Evolutionary conservation across 2,329 filamentous ascomycete species (phyloP).

Genomic region (Onygenales sp.): DNA sequence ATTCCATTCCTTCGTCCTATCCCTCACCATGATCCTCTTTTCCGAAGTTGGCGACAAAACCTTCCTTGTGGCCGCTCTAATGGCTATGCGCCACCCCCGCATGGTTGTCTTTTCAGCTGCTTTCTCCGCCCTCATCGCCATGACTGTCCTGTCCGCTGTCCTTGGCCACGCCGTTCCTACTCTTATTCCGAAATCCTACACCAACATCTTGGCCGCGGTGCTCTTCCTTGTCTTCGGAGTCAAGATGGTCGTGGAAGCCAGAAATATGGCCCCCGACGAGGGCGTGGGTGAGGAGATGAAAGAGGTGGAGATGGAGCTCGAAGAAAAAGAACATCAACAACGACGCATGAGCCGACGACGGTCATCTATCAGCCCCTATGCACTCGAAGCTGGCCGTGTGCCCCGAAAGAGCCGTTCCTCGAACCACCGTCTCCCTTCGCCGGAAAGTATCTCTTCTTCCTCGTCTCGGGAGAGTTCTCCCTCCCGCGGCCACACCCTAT

Average conservation of each 20-base stretch:
- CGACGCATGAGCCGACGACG: constrained; percentile 56
- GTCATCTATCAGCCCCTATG: constrained; percentile 63
- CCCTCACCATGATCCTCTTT: constrained; percentile 93
- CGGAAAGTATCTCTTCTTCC: constrained; percentile 70
- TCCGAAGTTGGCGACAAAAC: constrained; percentile 98
- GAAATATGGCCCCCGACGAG: constrained; percentile 80
- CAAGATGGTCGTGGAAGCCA: constrained; percentile 74
- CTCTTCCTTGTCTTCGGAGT: constrained; percentile 86
- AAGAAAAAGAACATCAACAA: constrained; percentile 78
- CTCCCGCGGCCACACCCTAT: constrained; percentile 36
- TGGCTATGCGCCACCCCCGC: constrained; percentile 98
- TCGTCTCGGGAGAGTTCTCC: constrained; percentile 53
- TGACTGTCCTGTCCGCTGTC: constrained; percentile 90
- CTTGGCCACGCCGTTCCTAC: constrained; percentile 87
- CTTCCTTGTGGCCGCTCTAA: constrained; percentile 89
- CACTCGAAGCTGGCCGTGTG: constrained; percentile 69
- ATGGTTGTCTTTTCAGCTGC: constrained; percentile 90
- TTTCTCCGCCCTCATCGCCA: constrained; percentile 80
- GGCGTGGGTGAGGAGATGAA: constrained; percentile 96
- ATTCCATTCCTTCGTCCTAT: constrained; percentile 80
- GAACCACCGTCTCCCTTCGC: constrained; percentile 67
- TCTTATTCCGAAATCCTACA: constrained; percentile 81
- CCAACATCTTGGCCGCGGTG: constrained; percentile 72
- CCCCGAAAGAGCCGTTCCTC: constrained; percentile 57
- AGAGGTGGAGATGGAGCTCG: constrained; percentile 87